phyloP scores from a whole-genome alignment of 2,329 filamentous ascomycete species.

The Penicillium sp. region DNA sequence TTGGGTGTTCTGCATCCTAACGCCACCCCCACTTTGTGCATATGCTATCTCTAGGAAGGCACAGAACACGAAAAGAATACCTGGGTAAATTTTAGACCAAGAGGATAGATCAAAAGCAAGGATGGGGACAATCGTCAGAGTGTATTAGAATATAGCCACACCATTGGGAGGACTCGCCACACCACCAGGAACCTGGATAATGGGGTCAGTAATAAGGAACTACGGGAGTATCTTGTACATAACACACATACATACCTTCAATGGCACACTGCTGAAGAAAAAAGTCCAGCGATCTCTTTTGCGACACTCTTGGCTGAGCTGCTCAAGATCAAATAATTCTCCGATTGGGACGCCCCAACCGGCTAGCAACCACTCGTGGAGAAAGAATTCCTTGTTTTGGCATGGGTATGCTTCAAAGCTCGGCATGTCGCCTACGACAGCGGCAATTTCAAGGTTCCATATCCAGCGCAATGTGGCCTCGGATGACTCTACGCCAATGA shows the following conservation, averaged over 20 bases:
- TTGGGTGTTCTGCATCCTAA: no score
- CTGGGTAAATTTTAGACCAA: background rate
- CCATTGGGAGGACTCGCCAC: conserved; percentile 49
- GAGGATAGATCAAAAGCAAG: background rate
- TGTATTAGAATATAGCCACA: conserved; percentile 44
- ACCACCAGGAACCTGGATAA: conserved; percentile 43
- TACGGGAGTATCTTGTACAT: background rate
- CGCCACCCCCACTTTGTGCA: no score
- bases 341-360: conserved; percentile 52
- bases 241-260: no score
- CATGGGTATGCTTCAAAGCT: conserved; percentile 53
- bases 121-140: background rate
- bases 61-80: background rate
- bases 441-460: conserved; percentile 57
- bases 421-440: conserved; percentile 57
- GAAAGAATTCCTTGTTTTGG: conserved; percentile 20
- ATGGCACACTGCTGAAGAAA: conserved; percentile 50
- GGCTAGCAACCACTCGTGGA: conserved; percentile 40
- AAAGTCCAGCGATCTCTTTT: conserved; percentile 44
- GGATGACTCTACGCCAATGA: conserved; percentile 51
- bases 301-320: conserved; percentile 39
- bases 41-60: no score
- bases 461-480: conserved; percentile 55
- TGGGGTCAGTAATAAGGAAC: background rate
- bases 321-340: conserved; percentile 49